phyloP scores from a whole-genome alignment of 768 basidiomycete species.

The Dioszegia crocea region DNA sequence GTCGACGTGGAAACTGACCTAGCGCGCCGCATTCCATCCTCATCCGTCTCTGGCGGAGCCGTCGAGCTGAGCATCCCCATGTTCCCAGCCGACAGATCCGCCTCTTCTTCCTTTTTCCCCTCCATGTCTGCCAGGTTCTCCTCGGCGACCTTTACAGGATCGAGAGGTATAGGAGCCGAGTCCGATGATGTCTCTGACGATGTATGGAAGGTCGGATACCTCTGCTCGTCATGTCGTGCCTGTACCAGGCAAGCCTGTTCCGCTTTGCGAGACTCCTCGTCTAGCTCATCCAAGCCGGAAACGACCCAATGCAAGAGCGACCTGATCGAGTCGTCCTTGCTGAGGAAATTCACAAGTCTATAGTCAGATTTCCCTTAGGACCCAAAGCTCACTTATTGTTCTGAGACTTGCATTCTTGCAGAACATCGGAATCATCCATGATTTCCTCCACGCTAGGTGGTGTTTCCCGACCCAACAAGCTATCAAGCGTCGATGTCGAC shows the following conservation, averaged over 20 bases:
- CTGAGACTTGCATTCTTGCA: conserved; percentile 92
- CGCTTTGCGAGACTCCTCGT: conserved; percentile 34
- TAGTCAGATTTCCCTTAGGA: background rate
- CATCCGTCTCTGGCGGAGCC: conserved; percentile 6
- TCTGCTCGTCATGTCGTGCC: conserved; percentile 11
- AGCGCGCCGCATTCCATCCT: conserved; percentile 24
- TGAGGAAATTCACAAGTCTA: conserved; percentile 42
- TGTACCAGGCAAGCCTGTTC: conserved; percentile 18
- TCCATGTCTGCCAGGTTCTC: background rate
- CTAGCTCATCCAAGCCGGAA: conserved; percentile 46
- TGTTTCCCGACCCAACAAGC: conserved; percentile 80
- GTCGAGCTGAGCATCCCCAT: conserved; percentile 1
- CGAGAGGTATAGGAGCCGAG: conserved; percentile 27
- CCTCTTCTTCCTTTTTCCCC: background rate
- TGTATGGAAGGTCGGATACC: conserved; percentile 23
- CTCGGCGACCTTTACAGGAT: conserved; percentile 18
- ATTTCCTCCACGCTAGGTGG: conserved; percentile 67
- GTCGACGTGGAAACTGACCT: conserved; percentile 17
- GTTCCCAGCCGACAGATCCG: conserved; percentile 5
- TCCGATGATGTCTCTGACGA: conserved; percentile 17
- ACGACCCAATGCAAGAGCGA: conserved; percentile 44
- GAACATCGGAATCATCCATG: conserved; percentile 85
- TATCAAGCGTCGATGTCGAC: conserved; percentile 58
- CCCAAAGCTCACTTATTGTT: conserved; percentile 58
- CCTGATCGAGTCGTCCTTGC: conserved; percentile 34